Percentiles rank a stretch among this genome's conserved stretches.
These are phyloP conservation scores for Solanum corneliomulleri DNA, from an alignment of 257 asterid genomes.

Conservation along the genomic window DNA sequence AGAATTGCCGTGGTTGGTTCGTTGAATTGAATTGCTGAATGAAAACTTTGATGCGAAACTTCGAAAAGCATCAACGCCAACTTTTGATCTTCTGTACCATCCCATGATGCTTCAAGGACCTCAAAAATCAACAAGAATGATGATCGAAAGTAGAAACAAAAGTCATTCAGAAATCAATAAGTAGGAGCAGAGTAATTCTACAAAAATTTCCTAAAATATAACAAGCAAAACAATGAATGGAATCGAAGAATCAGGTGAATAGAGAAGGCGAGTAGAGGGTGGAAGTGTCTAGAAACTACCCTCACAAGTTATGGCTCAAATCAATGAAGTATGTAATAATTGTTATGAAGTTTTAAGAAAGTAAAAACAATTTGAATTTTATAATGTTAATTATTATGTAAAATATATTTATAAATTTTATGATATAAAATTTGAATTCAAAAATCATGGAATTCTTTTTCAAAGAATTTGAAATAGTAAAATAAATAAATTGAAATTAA, in stretches of 20 bases:
- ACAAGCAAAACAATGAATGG: not conserved
- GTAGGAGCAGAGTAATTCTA: not conserved
- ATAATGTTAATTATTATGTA: no score
- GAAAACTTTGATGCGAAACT: slow-evolving; percentile 20
- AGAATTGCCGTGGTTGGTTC: not conserved
- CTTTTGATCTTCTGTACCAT: slow-evolving; percentile 47
- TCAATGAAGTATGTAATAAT: not conserved
- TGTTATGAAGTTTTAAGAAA: no score
- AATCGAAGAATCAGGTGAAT: not conserved
- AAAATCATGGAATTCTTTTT: not conserved
- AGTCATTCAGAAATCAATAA: not conserved
- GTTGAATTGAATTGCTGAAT: slow-evolving; percentile 16
- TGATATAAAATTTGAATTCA: no score
- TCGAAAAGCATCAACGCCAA: slow-evolving; percentile 24
- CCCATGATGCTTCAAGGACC: slow-evolving; percentile 31
- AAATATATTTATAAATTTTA: no score
- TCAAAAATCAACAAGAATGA: not conserved
- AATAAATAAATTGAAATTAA: no score
- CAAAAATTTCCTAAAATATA: not conserved
- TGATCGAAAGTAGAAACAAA: not conserved
- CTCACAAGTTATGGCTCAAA: not conserved
- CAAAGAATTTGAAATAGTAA: not conserved
- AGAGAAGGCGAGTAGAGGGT: not conserved
- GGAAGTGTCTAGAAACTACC: slow-evolving; percentile 4
- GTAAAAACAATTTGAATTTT: no score